These are phyloP conservation scores for Naganishia albida DNA, from an alignment of 1,284 basidiomycete genomes.

Conservation along the genomic window DNA sequence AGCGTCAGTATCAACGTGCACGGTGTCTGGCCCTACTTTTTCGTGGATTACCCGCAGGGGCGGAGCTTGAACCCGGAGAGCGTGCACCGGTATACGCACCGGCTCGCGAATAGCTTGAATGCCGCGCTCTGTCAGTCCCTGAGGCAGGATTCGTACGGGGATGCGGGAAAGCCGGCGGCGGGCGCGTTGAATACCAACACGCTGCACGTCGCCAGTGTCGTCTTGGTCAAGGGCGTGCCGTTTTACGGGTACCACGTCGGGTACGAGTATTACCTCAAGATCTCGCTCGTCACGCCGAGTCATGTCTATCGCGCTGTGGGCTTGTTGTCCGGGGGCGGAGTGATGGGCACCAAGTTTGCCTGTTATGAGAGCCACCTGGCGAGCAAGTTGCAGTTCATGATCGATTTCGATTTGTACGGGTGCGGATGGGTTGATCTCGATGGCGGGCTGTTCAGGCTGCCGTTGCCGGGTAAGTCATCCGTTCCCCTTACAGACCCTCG, in stretches of 20 bases:
- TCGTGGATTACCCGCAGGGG: slow-evolving; percentile 55
- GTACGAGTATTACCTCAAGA: slow-evolving; percentile 86
- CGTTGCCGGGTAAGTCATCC: slow-evolving; percentile 54
- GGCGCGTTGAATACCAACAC: slow-evolving; percentile 51
- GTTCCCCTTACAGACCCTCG: not conserved
- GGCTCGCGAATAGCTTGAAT: slow-evolving; percentile 51
- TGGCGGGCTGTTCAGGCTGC: slow-evolving; percentile 58
- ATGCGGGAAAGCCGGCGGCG: slow-evolving; percentile 43
- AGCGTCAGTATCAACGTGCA: slow-evolving; percentile 88
- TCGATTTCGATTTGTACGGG: slow-evolving; percentile 92
- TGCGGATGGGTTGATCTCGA: slow-evolving; percentile 80
- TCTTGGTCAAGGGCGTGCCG: slow-evolving; percentile 89
- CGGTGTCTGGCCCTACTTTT: slow-evolving; percentile 64
- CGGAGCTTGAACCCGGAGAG: slow-evolving; percentile 50
- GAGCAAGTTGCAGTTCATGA: slow-evolving; percentile 88
- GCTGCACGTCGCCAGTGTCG: slow-evolving; percentile 62
- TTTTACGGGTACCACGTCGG: slow-evolving; percentile 94
- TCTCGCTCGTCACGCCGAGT: slow-evolving; percentile 72
- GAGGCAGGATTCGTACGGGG: slow-evolving; percentile 47
- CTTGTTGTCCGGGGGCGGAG: slow-evolving; percentile 74
- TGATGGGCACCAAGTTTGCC: slow-evolving; percentile 74
- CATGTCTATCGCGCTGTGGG: slow-evolving; percentile 69
- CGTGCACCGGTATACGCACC: slow-evolving; percentile 51
- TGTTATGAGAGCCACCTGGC: slow-evolving; percentile 88
- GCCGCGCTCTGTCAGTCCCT: slow-evolving; percentile 52